These are phyloP conservation scores for Xylariaceae sp. DNA, from an alignment of 2,329 filamentous ascomycete genomes.

Conservation along the genomic window DNA sequence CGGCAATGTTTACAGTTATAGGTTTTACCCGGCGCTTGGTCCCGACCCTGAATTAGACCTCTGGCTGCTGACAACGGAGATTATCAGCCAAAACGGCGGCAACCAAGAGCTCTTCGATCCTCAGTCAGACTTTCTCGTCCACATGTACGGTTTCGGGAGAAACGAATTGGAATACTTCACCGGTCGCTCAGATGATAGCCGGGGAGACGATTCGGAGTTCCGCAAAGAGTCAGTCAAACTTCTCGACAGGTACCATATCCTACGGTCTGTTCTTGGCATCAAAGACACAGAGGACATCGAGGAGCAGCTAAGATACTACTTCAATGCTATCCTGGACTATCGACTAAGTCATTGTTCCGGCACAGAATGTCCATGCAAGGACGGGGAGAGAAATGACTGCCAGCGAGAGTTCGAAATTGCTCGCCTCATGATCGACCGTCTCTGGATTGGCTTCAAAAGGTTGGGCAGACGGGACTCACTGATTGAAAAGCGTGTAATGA, in stretches of 20 bases:
- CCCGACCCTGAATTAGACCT: not conserved
- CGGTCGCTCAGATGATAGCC: not conserved
- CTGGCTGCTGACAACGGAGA: not conserved
- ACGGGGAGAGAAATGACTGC: too few relatives aligned
- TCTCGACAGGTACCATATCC: not conserved
- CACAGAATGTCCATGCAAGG: too few relatives aligned
- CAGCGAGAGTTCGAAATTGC: not conserved
- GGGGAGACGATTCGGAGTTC: not conserved
- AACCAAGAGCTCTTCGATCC: too few relatives aligned
- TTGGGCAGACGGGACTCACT: not conserved
- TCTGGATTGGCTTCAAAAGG: not conserved
- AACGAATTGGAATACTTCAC: not conserved
- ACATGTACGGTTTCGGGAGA: not conserved
- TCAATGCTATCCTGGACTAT: not conserved
- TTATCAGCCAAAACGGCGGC: not conserved
- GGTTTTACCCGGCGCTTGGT: too few relatives aligned
- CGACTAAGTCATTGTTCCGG: too few relatives aligned
- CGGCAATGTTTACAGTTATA: too few relatives aligned
- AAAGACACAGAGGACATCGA: not conserved
- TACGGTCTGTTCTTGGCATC: not conserved
- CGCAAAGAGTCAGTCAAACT: too few relatives aligned
- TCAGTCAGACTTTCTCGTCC: not conserved
- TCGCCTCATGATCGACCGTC: not conserved
- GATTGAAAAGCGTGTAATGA: not conserved
- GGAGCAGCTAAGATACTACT: not conserved